Conservation (phyloP, 805 yeast genomes). For the Barnettozyma botsteinii region DNA sequence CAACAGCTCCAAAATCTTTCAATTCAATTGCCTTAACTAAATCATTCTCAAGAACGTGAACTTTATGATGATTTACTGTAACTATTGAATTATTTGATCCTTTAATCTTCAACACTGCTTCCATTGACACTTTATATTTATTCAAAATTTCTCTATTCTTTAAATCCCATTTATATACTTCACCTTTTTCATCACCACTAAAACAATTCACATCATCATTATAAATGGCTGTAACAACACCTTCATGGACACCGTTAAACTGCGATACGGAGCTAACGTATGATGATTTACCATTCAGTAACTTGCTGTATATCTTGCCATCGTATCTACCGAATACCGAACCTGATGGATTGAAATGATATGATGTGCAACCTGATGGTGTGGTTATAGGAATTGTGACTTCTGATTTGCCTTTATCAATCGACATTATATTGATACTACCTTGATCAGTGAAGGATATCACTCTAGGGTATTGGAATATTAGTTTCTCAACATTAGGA, state of each 20-base stretch:
- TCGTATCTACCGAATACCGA: constrained; percentile 19
- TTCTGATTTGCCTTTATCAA: constrained; percentile 16
- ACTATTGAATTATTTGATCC: constrained; percentile 10
- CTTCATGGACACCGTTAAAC: constrained; percentile 10
- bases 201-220: constrained; percentile 15
- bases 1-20: background rate
- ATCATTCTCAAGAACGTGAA: constrained; percentile 9
- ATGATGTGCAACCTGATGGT: constrained; percentile 14
- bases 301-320: constrained; percentile 17
- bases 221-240: constrained; percentile 13
- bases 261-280: constrained; percentile 10
- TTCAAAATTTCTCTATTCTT: constrained; percentile 9
- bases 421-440: constrained; percentile 9
- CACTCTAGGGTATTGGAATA: constrained; percentile 16
- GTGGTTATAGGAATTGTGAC: constrained; percentile 18
- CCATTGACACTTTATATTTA: constrained; percentile 6
- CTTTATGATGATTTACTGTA: constrained; percentile 5
- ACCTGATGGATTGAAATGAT: constrained; percentile 10
- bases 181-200: constrained; percentile 21
- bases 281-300: constrained; percentile 13
- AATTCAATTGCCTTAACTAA: constrained; percentile 4
- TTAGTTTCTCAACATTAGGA: constrained; percentile 6
- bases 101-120: constrained; percentile 8
- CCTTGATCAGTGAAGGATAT: constrained; percentile 17
- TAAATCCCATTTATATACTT: constrained; percentile 14